Conservation (phyloP, 1,284 basidiomycete genomes). For the Tilletia walkeri region DNA sequence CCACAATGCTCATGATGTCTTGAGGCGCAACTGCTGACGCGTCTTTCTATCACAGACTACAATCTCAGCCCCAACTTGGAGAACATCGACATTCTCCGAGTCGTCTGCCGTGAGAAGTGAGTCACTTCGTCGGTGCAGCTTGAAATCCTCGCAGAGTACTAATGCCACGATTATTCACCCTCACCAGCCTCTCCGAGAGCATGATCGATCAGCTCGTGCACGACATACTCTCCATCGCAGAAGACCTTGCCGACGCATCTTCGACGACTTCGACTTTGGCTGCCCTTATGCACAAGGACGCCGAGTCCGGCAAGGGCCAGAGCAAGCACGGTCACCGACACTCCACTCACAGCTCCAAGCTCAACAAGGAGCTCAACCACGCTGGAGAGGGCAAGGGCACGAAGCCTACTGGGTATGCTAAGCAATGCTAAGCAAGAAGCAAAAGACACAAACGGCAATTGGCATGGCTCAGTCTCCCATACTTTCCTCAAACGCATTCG, state of each 20-base stretch:
- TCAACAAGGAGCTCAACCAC: constrained; percentile 31
- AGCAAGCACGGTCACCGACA: constrained; percentile 15
- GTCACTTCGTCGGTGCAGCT: not conserved
- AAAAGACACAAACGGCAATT: no score
- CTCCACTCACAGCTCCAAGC: constrained; percentile 18
- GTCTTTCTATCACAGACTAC: constrained; percentile 39
- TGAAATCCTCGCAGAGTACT: no score
- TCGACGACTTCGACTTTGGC: constrained; percentile 29
- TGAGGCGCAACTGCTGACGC: not conserved
- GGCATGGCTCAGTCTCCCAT: no score
- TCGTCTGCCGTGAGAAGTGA: constrained; percentile 49
- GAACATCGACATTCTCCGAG: constrained; percentile 48
- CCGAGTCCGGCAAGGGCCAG: constrained; percentile 16
- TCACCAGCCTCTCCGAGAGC: constrained; percentile 34
- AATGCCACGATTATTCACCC: not conserved
- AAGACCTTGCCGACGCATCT: constrained; percentile 32
- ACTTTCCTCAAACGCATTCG: no score
- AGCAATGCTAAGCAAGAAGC: constrained; percentile 41
- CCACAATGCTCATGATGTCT: no score
- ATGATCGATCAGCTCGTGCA: constrained; percentile 51
- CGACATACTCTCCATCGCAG: constrained; percentile 48
- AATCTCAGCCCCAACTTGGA: constrained; percentile 41
- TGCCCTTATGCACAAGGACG: constrained; percentile 18
- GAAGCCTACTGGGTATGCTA: constrained; percentile 38
- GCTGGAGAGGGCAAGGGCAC: constrained; percentile 33